Conservation (phyloP, 176 grass and related monocot genomes). For the Hsuehochloa calcarea region DNA sequence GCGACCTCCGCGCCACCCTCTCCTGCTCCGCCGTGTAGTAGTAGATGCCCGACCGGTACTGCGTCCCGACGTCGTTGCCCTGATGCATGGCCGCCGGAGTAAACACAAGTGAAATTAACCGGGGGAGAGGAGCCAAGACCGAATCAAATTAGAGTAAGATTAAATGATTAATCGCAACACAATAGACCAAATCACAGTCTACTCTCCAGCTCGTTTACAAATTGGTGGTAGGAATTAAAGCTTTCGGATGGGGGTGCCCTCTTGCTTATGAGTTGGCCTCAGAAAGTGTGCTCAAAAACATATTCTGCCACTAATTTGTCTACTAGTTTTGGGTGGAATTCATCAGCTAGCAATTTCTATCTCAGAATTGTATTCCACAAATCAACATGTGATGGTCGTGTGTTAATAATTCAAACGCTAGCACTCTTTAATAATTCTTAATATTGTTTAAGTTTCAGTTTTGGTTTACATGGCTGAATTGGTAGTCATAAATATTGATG, state of each 20-base stretch:
- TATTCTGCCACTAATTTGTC: not conserved
- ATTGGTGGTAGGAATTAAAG: not conserved
- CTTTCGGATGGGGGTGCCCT: not conserved
- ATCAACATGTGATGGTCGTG: no score
- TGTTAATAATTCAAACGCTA: no score
- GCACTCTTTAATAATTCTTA: no score
- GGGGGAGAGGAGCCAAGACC: not conserved
- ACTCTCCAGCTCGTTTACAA: not conserved
- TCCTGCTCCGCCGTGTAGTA: slow-evolving; percentile 86
- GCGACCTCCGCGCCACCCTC: slow-evolving; percentile 46
- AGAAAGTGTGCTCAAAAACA: not conserved
- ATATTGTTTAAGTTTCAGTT: no score
- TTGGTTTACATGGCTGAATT: no score
- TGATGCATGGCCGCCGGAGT: not conserved
- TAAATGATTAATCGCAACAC: no score
- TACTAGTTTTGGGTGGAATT: not conserved
- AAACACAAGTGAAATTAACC: not conserved
- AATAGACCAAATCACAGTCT: no score
- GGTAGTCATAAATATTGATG: no score
- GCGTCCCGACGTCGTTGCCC: slow-evolving; percentile 88
- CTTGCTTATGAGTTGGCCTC: not conserved
- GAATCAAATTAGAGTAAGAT: not conserved
- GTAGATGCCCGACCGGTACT: slow-evolving; percentile 96
- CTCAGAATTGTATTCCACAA: no score
- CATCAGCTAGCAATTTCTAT: not conserved